Conservation (phyloP, 192 early-diverging fungal genomes). For the Backusella mclennaniae region DNA sequence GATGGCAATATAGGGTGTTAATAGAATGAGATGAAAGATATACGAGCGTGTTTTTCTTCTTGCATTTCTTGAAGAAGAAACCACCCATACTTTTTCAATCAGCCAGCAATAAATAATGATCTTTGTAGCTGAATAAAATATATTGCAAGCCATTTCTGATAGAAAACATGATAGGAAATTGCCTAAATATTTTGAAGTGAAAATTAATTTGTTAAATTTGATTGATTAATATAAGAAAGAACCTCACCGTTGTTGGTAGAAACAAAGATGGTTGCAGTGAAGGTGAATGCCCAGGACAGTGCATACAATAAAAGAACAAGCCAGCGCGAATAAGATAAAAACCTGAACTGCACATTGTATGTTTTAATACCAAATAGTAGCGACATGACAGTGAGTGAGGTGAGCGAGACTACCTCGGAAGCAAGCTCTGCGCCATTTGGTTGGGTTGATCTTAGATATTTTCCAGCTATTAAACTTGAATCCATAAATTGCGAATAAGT, state of each 20-base stretch:
- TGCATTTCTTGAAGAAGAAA: conserved; percentile 18
- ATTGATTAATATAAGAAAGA: too few species aligned
- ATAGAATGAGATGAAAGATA: conserved; percentile 23
- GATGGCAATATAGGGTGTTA: conserved; percentile 30
- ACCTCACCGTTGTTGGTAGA: conserved; percentile 40
- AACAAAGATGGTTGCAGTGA: conserved; percentile 34
- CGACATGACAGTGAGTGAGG: conserved; percentile 16
- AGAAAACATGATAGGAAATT: conserved; percentile 34
- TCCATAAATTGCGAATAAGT: background rate
- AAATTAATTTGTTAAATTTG: too few species aligned
- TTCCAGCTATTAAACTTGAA: background rate
- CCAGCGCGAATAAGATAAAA: conserved; percentile 30
- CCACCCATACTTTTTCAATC: conserved; percentile 29
- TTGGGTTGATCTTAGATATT: background rate
- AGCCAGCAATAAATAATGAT: conserved; percentile 42
- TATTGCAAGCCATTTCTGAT: conserved; percentile 39
- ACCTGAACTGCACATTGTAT: conserved; percentile 14
- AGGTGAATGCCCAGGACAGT: conserved; percentile 44
- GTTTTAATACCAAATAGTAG: conserved; percentile 25
- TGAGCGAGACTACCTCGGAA: conserved; percentile 20
- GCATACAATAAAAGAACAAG: conserved; percentile 38
- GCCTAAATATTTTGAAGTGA: background rate
- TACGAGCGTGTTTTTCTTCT: conserved; percentile 28
- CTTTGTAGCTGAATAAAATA: conserved; percentile 43
- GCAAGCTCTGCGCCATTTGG: conserved; percentile 20